Conservation (phyloP, 129 eudicot genomes). For the Chrysanthemum lavandulifolium region DNA sequence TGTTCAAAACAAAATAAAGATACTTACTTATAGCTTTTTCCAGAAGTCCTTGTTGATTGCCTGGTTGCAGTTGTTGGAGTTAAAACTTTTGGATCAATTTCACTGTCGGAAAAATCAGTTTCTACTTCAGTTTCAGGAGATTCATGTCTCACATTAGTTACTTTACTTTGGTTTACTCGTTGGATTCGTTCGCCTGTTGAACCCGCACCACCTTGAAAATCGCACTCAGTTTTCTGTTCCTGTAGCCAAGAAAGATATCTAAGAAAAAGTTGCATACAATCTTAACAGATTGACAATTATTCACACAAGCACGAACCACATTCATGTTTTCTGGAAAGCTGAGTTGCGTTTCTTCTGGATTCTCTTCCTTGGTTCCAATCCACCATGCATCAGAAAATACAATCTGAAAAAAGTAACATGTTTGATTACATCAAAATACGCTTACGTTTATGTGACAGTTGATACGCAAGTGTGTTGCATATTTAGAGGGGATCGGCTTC, state of each 20-base stretch:
- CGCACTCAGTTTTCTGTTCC: constrained; percentile 52
- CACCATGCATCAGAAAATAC: constrained; percentile 94
- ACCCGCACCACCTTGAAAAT: constrained; percentile 93
- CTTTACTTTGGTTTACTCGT: constrained; percentile 26
- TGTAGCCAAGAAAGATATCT: constrained; percentile 35
- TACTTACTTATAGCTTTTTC: constrained; percentile 55
- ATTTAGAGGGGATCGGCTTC: constrained; percentile 7
- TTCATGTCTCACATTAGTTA: constrained; percentile 32
- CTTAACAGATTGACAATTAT: neutral
- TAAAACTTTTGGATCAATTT: constrained; percentile 34
- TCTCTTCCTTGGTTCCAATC: constrained; percentile 86
- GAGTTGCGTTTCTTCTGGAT: constrained; percentile 77
- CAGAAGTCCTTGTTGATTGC: constrained; percentile 71
- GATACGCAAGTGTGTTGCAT: neutral
- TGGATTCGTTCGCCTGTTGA: constrained; percentile 37
- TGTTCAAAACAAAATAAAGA: constrained; percentile 18
- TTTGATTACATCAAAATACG: neutral
- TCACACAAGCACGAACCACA: constrained; percentile 39
- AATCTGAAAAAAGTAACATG: constrained; percentile 45
- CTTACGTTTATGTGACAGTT: neutral
- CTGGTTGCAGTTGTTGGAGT: constrained; percentile 57
- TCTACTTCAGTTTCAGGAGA: constrained; percentile 41
- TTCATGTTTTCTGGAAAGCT: constrained; percentile 74
- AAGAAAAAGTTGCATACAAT: neutral
- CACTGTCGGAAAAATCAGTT: constrained; percentile 47